Conservation (phyloP, 805 yeast genomes). For the Metschnikowia continentalis region DNA sequence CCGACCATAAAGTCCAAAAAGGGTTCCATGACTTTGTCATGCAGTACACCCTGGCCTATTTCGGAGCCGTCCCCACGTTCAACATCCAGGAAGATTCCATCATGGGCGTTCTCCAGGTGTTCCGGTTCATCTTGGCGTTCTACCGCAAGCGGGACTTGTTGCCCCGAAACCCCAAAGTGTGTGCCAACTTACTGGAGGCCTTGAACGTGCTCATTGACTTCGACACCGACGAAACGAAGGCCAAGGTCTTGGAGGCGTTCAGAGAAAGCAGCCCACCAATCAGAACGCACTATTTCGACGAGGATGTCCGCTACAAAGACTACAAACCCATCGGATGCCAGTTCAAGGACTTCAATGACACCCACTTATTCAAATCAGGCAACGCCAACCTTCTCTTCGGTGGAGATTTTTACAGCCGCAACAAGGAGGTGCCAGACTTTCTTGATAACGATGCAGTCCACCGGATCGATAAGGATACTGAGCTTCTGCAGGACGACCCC, state of each 20-base stretch:
- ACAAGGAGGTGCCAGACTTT: constrained; percentile 17
- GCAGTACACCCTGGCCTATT: constrained; percentile 7
- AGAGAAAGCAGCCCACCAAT: constrained; percentile 27
- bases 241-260: constrained; percentile 7
- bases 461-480: constrained; percentile 13
- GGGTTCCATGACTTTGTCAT: constrained; percentile 9
- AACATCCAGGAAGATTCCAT: not conserved
- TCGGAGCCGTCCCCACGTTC: constrained; percentile 3
- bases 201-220: constrained; percentile 7
- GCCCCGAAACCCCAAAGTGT: not conserved
- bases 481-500: constrained; percentile 8
- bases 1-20: constrained; percentile 1
- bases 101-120: constrained; percentile 10
- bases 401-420: constrained; percentile 13
- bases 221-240: constrained; percentile 11
- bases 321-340: constrained; percentile 51
- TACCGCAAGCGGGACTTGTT: constrained; percentile 2
- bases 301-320: constrained; percentile 62
- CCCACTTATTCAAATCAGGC: constrained; percentile 32
- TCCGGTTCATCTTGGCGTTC: constrained; percentile 16
- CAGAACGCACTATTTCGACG: constrained; percentile 54
- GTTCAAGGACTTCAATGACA: constrained; percentile 61
- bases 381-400: constrained; percentile 22
- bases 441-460: constrained; percentile 20
- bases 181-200: constrained; percentile 7